A percentile compares a stretch with the other conserved stretches of the same genome.
These are phyloP conservation scores for Solanum rostratum DNA, from an alignment of 257 asterid species.

Conservation along the genomic window DNA sequence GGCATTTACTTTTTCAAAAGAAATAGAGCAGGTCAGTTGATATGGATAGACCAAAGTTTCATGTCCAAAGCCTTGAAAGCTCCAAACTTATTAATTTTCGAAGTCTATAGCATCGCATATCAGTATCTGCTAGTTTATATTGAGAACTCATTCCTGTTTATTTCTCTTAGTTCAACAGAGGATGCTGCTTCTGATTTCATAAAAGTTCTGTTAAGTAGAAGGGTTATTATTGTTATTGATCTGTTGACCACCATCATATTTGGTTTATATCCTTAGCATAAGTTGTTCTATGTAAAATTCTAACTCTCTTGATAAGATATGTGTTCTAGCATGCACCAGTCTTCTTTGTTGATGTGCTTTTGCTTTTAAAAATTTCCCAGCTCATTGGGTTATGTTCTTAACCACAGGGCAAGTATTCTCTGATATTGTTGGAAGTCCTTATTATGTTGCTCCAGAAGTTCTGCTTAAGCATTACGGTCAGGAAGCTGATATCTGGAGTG, in stretches of 20 bases:
- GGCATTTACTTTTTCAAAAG: background rate
- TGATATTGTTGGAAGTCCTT: slow-evolving; percentile 72
- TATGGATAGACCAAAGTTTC: background rate
- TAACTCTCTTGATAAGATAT: background rate
- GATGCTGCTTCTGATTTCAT: background rate
- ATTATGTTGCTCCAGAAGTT: slow-evolving; percentile 64
- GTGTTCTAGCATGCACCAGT: background rate
- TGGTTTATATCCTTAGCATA: background rate
- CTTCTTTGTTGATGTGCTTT: background rate
- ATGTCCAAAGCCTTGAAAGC: background rate
- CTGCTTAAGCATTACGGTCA: slow-evolving; percentile 43
- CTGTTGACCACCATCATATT: background rate
- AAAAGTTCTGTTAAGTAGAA: background rate
- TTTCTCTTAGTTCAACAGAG: background rate
- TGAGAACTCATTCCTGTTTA: background rate
- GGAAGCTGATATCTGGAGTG: slow-evolving; percentile 63
- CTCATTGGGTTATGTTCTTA: background rate
- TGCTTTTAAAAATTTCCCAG: background rate
- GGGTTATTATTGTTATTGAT: background rate
- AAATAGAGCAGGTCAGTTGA: background rate
- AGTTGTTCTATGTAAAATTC: background rate
- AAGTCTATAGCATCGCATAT: background rate
- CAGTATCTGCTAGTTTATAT: background rate
- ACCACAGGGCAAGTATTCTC: slow-evolving; percentile 32
- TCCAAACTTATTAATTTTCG: background rate